phyloP scores from a whole-genome alignment of 306 rosid genomes.

The Prosopis cineraria region DNA sequence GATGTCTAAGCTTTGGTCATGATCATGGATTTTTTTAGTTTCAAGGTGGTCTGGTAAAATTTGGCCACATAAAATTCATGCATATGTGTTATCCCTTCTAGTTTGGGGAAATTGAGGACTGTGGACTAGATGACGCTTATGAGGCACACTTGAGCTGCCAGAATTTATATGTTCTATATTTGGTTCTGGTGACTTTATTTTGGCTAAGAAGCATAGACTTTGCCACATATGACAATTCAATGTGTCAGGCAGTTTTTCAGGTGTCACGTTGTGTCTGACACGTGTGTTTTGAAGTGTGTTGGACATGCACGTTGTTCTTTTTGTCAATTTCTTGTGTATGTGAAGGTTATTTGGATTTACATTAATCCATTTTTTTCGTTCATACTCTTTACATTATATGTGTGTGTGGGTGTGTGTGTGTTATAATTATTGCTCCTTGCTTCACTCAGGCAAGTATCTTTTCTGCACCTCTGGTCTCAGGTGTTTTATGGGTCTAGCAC shows the following conservation, averaged over 20 bases:
- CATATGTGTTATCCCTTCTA: conserved; percentile 1
- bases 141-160: conserved; percentile 11
- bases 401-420: no score
- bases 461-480: neutral
- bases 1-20: neutral
- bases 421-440: neutral
- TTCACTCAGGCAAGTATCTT: neutral
- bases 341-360: neutral
- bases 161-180: neutral
- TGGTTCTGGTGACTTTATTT: neutral
- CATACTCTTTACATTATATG: neutral
- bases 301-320: neutral
- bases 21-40: conserved; percentile 5
- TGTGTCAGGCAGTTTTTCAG: neutral
- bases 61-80: neutral
- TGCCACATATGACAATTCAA: neutral
- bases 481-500: neutral
- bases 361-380: neutral
- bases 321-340: neutral
- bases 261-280: neutral
- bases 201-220: neutral
- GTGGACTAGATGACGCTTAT: conserved; percentile 12
- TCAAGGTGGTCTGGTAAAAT: neutral
- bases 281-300: neutral
- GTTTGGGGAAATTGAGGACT: conserved; percentile 4